These are phyloP conservation scores for Lentinula sp. DNA, from an alignment of 768 basidiomycete species.

Conservation along the genomic window DNA sequence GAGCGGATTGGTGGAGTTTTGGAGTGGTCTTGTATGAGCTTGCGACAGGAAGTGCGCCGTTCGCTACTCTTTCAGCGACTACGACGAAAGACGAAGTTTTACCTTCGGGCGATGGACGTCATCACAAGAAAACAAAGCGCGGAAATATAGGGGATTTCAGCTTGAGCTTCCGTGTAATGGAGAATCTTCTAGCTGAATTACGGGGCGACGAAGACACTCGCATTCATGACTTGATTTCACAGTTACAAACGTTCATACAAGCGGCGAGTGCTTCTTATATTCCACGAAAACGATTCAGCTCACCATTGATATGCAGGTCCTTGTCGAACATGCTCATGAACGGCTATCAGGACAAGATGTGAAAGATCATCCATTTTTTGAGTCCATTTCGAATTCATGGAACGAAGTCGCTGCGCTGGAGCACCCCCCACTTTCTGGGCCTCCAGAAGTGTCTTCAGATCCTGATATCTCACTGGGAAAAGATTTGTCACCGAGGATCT, in stretches of 20 bases:
- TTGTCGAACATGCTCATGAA: constrained; percentile 17
- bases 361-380: constrained; percentile 22
- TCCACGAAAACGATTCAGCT: not conserved
- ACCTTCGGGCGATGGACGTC: not conserved
- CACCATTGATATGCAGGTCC: constrained; percentile 15
- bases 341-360: constrained; percentile 22
- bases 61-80: not conserved
- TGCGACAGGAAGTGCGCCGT: constrained; percentile 21
- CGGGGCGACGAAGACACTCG: not conserved
- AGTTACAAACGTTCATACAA: constrained; percentile 16
- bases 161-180: constrained; percentile 17
- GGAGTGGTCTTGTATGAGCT: constrained; percentile 27
- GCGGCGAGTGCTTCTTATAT: constrained; percentile 14
- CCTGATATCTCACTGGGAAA: constrained; percentile 5
- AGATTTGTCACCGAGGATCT: not conserved
- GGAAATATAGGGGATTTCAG: constrained; percentile 17
- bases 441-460: constrained; percentile 9
- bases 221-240: constrained; percentile 5
- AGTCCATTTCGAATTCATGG: constrained; percentile 20
- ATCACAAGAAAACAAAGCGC: not conserved
- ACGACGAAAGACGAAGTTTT: not conserved
- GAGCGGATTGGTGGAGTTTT: constrained; percentile 32
- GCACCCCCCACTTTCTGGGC: constrained; percentile 23
- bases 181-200: constrained; percentile 8
- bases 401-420: constrained; percentile 22